Percentiles rank a stretch among this genome's conserved stretches.
Conservation (phyloP, 352 stramenopile genomes). For the Phytophthora multivora region DNA sequence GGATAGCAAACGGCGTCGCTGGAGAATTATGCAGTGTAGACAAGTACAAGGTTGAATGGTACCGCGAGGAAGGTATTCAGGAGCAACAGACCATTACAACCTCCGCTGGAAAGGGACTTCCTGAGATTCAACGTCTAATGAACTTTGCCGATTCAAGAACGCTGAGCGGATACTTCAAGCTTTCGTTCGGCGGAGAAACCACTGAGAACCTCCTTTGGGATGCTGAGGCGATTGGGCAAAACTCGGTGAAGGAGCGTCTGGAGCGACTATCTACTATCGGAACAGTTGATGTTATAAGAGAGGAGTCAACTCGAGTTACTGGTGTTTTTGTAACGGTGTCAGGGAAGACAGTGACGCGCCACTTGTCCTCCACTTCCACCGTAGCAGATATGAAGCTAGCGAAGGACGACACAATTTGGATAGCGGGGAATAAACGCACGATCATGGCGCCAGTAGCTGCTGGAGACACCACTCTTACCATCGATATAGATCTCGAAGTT, state of each 20-base stretch:
- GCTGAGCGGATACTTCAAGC: constrained; percentile 67
- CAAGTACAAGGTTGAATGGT: constrained; percentile 84
- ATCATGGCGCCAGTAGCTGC: constrained; percentile 24
- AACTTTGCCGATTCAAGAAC: constrained; percentile 64
- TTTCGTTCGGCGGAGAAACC: constrained; percentile 60
- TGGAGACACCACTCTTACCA: constrained; percentile 18
- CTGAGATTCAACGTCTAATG: constrained; percentile 65
- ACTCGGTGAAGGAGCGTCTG: constrained; percentile 73
- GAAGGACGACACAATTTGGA: constrained; percentile 51
- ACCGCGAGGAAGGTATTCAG: constrained; percentile 50
- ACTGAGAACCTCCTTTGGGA: constrained; percentile 79
- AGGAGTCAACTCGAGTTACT: constrained; percentile 51
- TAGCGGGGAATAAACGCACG: constrained; percentile 46
- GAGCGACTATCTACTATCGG: constrained; percentile 70
- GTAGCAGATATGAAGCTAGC: constrained; percentile 25
- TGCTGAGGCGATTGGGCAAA: constrained; percentile 50
- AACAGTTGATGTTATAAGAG: constrained; percentile 58
- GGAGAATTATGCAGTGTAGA: constrained; percentile 51
- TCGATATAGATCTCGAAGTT: constrained; percentile 26
- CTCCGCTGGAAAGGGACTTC: constrained; percentile 65
- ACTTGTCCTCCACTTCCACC: constrained; percentile 32
- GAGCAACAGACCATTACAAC: constrained; percentile 83
- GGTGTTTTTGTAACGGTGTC: constrained; percentile 48
- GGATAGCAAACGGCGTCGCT: constrained; percentile 37
- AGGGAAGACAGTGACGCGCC: constrained; percentile 35